Base-by-base conservation (phyloP, 129 eudicot genomes). In the Gnaphalium uliginosum region DNA sequence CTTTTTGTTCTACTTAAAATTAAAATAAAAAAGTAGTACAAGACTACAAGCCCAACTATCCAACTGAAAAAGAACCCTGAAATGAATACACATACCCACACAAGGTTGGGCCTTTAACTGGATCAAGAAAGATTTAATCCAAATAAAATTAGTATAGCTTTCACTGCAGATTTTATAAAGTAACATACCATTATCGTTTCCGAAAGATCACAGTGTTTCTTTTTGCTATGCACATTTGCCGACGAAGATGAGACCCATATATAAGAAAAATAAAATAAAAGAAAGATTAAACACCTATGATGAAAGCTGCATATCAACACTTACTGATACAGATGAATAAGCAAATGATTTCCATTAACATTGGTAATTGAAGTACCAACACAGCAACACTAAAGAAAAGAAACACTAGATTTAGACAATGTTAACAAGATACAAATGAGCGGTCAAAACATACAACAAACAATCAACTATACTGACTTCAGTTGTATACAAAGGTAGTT, bases 381-480 rank as follows among this genome's bases (percentile, higher is more conserved):
- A 22, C 7, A 51, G 9, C 23, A 51, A 51, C 6, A 22, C 7
- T 51, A 5, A 1, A 18, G 58, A 18, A 53, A 18, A 5, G 59
- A 53, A 50, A n/a, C 22, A 19, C 1, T n/a, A 19, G 9, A 54
- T n/a, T 54, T 1, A 0, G n/a, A 54, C n/a, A 6, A 54, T 27
- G 37, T 60, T 24, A 73, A 15, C 37, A 35, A 61, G 50, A 75
- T 48, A 35, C 33, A 63, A 43, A 27, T 35, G 32, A 61, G 61
- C 37, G 15, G 56, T 26, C 32, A 62, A 58, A 68, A 70, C 81
- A 70, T 70, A 78, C 77, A 70, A 60, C 77, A 22, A 17, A 61
- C 41, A 22, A 78, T 63, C 78, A 48, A 64, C 57, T 62, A 65
- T 37, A 64, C 25, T 67, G 27, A 51, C 19, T 33, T 72, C 46